Evolutionary conservation across 345 rosid species (phyloP).

Genomic region (Microthlaspi erraticum): DNA sequence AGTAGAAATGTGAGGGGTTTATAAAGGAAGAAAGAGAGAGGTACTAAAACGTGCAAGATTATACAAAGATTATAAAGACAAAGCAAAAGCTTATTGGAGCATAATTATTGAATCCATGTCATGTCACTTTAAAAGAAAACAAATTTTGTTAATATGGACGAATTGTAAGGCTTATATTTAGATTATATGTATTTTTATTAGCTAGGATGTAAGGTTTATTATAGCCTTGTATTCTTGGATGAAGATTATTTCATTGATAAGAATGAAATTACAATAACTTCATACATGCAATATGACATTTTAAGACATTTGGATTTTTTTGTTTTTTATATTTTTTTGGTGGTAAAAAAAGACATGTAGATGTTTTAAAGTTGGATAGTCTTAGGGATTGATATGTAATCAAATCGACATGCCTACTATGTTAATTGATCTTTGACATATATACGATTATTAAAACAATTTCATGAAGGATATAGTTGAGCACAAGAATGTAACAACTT

Average conservation of each 20-base stretch:
- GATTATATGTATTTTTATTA: not conserved
- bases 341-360: too few species aligned
- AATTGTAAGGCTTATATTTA: not conserved
- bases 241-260: not conserved
- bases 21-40: slow-evolving; percentile 46
- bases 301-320: not conserved
- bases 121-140: slow-evolving; percentile 25
- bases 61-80: slow-evolving; percentile 33
- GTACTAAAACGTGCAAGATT: slow-evolving; percentile 38
- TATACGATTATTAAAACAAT: slow-evolving; percentile 17
- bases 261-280: not conserved
- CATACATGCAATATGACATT: not conserved
- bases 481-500: not conserved
- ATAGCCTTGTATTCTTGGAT: not conserved
- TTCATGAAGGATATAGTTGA: not conserved
- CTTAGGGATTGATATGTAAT: not conserved
- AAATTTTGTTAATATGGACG: slow-evolving; percentile 8
- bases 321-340: too few species aligned
- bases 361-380: not conserved
- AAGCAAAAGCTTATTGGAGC: slow-evolving; percentile 32
- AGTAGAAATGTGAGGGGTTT: slow-evolving; percentile 39
- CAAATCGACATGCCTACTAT: not conserved
- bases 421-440: not conserved
- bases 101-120: slow-evolving; percentile 37
- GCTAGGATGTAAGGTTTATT: slow-evolving; percentile 9